These are phyloP conservation scores for Aspergillus vadensis DNA, from an alignment of 2,329 filamentous ascomycete genomes.

Conservation along the genomic window DNA sequence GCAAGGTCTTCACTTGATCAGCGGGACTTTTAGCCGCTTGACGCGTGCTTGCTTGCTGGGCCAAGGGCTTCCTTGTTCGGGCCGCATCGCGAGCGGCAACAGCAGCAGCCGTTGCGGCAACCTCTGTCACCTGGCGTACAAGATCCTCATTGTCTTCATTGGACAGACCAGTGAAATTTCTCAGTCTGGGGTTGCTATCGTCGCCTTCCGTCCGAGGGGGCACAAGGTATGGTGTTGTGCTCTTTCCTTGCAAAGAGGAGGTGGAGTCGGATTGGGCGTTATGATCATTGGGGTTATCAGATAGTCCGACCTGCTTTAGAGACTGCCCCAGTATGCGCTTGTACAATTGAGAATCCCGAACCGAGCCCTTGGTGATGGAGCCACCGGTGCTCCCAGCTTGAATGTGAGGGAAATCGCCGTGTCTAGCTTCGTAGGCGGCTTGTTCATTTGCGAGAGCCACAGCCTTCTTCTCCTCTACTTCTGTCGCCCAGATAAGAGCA, in stretches of 20 bases:
- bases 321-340: conserved; percentile 92
- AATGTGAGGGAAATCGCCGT: conserved; percentile 33
- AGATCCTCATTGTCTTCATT: conserved; percentile 80
- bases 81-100: conserved; percentile 79
- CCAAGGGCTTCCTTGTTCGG: conserved; percentile 54
- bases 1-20: conserved; percentile 38
- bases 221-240: conserved; percentile 67
- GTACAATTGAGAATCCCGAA: conserved; percentile 86
- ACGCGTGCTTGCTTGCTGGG: conserved; percentile 35
- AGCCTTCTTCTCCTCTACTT: conserved; percentile 74
- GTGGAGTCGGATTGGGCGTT: conserved; percentile 31
- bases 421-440: conserved; percentile 38
- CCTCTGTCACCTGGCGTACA: conserved; percentile 85
- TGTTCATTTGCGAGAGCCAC: conserved; percentile 31
- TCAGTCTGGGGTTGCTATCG: conserved; percentile 35
- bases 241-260: conserved; percentile 26
- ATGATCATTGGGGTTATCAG: conserved; percentile 52
- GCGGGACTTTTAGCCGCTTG: conserved; percentile 41
- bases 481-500: conserved; percentile 93
- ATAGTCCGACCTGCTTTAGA: conserved; percentile 76
- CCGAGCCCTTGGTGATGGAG: conserved; percentile 63
- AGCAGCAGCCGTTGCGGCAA: conserved; percentile 87
- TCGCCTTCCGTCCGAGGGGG: conserved; percentile 65
- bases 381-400: conserved; percentile 37
- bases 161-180: conserved; percentile 65